phyloP scores from a whole-genome alignment of 1,284 basidiomycete genomes.

The Boletus semigastroideus region DNA sequence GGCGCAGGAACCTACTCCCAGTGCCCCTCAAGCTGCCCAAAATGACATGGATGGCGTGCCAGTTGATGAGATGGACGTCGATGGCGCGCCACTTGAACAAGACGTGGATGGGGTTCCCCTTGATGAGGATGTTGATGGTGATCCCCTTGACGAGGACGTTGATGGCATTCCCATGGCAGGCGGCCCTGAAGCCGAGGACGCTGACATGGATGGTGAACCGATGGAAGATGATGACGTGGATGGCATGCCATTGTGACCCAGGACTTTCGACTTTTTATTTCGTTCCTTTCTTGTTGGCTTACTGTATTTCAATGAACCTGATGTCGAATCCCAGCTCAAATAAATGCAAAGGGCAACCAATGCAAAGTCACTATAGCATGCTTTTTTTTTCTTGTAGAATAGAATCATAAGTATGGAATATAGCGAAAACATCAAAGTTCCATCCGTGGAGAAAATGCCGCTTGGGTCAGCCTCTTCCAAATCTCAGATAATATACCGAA shows the following conservation, averaged over 20 bases:
- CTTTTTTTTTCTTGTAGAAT: not conserved
- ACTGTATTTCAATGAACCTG: not conserved
- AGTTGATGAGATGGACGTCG: slow-evolving; percentile 40
- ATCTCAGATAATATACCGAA: slow-evolving; percentile 21
- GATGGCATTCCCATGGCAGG: slow-evolving; percentile 34
- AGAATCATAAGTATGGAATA: not conserved
- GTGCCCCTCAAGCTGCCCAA: slow-evolving; percentile 33
- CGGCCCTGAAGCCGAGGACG: slow-evolving; percentile 18
- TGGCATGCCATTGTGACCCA: slow-evolving; percentile 22
- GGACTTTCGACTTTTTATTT: not conserved
- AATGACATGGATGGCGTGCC: slow-evolving; percentile 40
- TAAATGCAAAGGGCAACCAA: not conserved
- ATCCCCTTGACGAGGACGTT: slow-evolving; percentile 34
- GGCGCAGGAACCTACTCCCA: slow-evolving; percentile 44
- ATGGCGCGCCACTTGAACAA: slow-evolving; percentile 43
- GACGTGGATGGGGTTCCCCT: slow-evolving; percentile 41
- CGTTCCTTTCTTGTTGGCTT: not conserved
- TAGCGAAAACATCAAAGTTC: slow-evolving; percentile 22
- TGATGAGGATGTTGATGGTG: slow-evolving; percentile 40
- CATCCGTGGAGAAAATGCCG: slow-evolving; percentile 24
- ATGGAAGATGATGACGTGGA: slow-evolving; percentile 34
- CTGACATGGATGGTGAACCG: slow-evolving; percentile 31
- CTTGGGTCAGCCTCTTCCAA: slow-evolving; percentile 18
- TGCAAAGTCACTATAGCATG: not conserved
- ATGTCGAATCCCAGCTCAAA: not conserved